Percentiles rank a stretch among this genome's conserved stretches.
phyloP scores from a whole-genome alignment of 1,284 basidiomycete species.

The Moniliella sp. region DNA sequence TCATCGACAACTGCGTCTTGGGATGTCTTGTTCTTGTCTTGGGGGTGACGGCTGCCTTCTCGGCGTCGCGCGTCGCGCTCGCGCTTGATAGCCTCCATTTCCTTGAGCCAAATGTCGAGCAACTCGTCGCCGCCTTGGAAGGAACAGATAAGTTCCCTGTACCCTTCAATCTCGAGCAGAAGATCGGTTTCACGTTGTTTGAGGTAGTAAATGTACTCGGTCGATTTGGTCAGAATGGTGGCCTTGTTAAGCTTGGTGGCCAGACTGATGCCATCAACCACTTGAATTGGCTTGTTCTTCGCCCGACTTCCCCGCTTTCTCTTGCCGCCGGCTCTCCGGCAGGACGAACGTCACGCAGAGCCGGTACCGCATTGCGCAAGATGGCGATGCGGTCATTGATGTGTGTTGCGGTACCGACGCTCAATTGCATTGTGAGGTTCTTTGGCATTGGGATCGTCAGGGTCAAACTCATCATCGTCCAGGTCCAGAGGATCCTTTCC shows the following conservation, averaged over 20 bases:
- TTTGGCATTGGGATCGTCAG: too few species aligned
- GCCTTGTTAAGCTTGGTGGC: slow-evolving; percentile 33
- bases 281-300: too few species aligned
- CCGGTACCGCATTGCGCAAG: slow-evolving; percentile 55
- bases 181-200: slow-evolving; percentile 23
- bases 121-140: slow-evolving; percentile 29
- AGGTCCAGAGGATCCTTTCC: too few species aligned
- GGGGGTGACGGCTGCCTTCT: too few species aligned
- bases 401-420: slow-evolving; percentile 29
- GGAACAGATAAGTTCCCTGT: slow-evolving; percentile 18
- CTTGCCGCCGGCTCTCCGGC: too few species aligned
- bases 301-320: too few species aligned
- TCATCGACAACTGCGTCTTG: too few species aligned
- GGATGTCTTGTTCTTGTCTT: too few species aligned
- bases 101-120: slow-evolving; percentile 20
- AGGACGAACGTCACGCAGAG: too few species aligned
- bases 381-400: slow-evolving; percentile 30
- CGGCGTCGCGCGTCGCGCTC: too few species aligned
- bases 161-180: slow-evolving; percentile 16
- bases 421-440: slow-evolving; percentile 31
- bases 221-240: slow-evolving; percentile 28
- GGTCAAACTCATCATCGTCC: too few species aligned
- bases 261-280: slow-evolving; percentile 29
- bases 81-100: too few species aligned
- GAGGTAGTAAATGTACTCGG: slow-evolving; percentile 30